Conservation (phyloP, 306 rosid species). For the Lathyrus aphaca region DNA sequence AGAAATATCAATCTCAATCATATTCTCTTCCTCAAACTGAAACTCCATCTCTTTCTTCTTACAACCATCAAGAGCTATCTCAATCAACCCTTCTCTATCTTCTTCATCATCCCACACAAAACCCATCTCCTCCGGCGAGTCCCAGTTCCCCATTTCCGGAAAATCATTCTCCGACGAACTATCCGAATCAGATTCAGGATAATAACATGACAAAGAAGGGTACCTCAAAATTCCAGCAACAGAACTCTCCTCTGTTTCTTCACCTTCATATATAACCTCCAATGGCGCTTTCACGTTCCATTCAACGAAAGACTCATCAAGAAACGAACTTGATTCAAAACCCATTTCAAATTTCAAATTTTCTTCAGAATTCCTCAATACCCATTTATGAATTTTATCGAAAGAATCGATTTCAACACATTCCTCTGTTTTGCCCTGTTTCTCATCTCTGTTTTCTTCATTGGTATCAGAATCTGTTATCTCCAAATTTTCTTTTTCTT, state of each 20-base stretch:
- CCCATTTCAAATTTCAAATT: slow-evolving; percentile 43
- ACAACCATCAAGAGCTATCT: slow-evolving; percentile 70
- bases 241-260: slow-evolving; percentile 49
- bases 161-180: slow-evolving; percentile 63
- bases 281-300: slow-evolving; percentile 90
- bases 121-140: slow-evolving; percentile 52
- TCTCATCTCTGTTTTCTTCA: slow-evolving; percentile 37
- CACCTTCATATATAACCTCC: slow-evolving; percentile 81
- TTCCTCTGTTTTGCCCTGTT: slow-evolving; percentile 40
- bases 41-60: slow-evolving; percentile 42
- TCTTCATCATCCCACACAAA: slow-evolving; percentile 79
- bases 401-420: slow-evolving; percentile 30
- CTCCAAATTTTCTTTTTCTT: background rate
- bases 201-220: slow-evolving; percentile 62
- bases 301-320: slow-evolving; percentile 63
- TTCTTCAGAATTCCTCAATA: slow-evolving; percentile 30
- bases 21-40: slow-evolving; percentile 58
- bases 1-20: slow-evolving; percentile 63
- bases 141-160: slow-evolving; percentile 47
- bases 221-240: slow-evolving; percentile 43
- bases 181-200: slow-evolving; percentile 83
- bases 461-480: background rate
- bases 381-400: slow-evolving; percentile 42
- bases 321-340: slow-evolving; percentile 44
- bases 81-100: slow-evolving; percentile 80